Evolutionary conservation across 2,329 filamentous ascomycete genomes (phyloP), one percentile per base, ranked within the genome.

Genomic region (Colletotrichum sp.): DNA sequence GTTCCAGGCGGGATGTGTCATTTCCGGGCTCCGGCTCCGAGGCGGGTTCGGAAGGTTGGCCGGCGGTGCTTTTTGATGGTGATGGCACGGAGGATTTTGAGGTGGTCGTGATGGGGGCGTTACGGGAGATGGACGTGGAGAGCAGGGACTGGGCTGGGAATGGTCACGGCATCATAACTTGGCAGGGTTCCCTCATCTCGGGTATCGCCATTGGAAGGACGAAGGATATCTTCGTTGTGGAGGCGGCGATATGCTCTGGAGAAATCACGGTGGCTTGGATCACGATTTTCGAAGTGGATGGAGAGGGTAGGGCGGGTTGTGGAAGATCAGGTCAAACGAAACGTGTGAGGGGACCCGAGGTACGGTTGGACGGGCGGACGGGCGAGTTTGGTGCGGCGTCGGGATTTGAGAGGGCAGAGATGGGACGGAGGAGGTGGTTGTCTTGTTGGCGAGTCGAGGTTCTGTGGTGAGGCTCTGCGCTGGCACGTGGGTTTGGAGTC

Each of bases 321-420:
- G 27, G 13, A n/a, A 76, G 60, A 76, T 76, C 74, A 76, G 74
- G 74, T 65, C 71, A 76, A 76, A 76, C 74, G 61, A 76, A 76
- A 74, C 74, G 27, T 76, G 71, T 76, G 73, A 68, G 70, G 70
- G 30, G 52, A 59, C 36, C 15, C 60, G 61, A 72, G 69, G 25
- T 48, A 60, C 39, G 68, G 36, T 32, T 30, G 66, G 32, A 68
- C 16, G 66, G 32, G 48, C 16, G 39, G 44, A 6, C 13, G 30
- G 19, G 27, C 25, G 25, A 59, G 22, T 27, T 27, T 64, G 22
- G 28, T 22, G 32, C 32, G 52, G 44, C 44, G 34, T 30, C 25
- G 36, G 63, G 25, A 25, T 25, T 48, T 44, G 59, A 36, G 66
- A 28, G 52, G 11, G 44, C 16, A 25, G 32, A 44, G 44, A 70